Base-by-base conservation (phyloP, 2,329 filamentous ascomycete species). In the Botrytis sinoallii region DNA sequence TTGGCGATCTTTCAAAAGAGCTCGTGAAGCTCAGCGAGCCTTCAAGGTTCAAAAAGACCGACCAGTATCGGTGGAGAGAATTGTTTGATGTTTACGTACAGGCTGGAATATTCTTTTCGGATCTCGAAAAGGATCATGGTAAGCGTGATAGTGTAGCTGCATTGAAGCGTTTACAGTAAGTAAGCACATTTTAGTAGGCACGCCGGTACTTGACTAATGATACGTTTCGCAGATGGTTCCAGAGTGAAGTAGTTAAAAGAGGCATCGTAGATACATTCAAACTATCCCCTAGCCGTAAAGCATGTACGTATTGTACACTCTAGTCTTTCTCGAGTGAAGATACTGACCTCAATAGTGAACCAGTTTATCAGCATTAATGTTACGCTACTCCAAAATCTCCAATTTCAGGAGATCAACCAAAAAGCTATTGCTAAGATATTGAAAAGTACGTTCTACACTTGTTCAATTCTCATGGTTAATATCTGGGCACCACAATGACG, bases 1-100 rank as follows among this genome's bases (percentile, higher is more conserved):
- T 97, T 70, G 83, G 85, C 40, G 82, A 84, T 10, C 85, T 97
- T 0, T 91, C 92, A 5, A 84, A 86, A 42, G 87, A 91, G 44
- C 86, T 97, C 35, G 85, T 89, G 40, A 46, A 42, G 46, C 85
- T 93, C 12, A 89, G 92, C 0, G 88, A 89, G 74, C 92, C 92
- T 4, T 87, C 88, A 38, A 86, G 84, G 71, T 87, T 89, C 64
- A 89, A 87, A 75, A 72, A 72, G 22, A 90, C 85, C 63, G 92
- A 96, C 79, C 83, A 97, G 38, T 88, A 90, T 71, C 87, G 87
- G 55, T 97, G 94, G 94, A 89, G 94, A 67, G 87, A 91, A 76
- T 90, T 97, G 76, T 95, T 97, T 78, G 90, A 94, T 74, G 83
- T 95, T 0, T 97, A 97, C 79, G 83, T 95, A 20, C 91, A 96